Conservation (phyloP, 1,139 yeast genomes). For the Yamadazyma dushanensis region DNA sequence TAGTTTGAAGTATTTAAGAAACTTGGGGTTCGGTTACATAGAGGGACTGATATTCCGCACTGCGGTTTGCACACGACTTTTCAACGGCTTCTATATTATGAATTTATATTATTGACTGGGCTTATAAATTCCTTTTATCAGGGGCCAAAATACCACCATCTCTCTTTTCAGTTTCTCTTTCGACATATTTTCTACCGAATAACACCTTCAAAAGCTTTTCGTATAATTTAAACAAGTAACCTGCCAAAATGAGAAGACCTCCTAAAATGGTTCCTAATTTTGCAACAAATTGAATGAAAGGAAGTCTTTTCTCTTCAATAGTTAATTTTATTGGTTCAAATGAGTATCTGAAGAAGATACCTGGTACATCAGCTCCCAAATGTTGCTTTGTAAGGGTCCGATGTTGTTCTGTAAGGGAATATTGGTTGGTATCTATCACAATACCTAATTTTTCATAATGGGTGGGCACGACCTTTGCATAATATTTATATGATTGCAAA, state of each 20-base stretch:
- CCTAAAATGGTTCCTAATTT: conserved; percentile 80
- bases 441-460: conserved; percentile 70
- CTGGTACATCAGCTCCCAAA: conserved; percentile 54
- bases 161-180: conserved; percentile 56
- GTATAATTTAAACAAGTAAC: conserved; percentile 44
- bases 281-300: conserved; percentile 76
- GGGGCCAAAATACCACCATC: conserved; percentile 34
- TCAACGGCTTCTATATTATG: conserved; percentile 3
- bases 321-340: conserved; percentile 82
- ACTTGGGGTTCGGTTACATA: too few species aligned
- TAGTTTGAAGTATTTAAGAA: too few species aligned
- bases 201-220: conserved; percentile 46
- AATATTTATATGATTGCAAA: conserved; percentile 58
- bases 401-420: conserved; percentile 67
- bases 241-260: conserved; percentile 60
- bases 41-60: too few species aligned
- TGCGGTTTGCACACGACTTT: too few species aligned
- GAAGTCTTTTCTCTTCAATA: conserved; percentile 68
- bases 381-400: conserved; percentile 21
- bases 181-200: conserved; percentile 53
- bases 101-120: background rate
- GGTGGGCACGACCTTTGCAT: conserved; percentile 83
- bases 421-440: conserved; percentile 79
- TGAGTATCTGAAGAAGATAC: conserved; percentile 79
- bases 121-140: background rate